Base-by-base conservation (phyloP, 371 early-diverging fungal genomes). In the Mucor ambiguus region DNA sequence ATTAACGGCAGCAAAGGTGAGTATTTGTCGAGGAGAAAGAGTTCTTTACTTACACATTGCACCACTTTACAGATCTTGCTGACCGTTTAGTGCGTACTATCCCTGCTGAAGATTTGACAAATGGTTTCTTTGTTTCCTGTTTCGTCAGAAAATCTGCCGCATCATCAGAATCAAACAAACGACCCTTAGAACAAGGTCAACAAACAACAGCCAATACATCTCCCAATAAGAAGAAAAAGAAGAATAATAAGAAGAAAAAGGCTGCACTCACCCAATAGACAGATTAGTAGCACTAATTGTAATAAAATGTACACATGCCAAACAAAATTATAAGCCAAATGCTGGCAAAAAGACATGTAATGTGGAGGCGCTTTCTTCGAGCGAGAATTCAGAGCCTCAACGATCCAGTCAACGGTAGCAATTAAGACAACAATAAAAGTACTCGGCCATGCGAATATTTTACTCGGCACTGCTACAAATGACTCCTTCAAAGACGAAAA, bases 51-150 rank as follows among this genome's bases (percentile, higher is more conserved):
- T 46, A 26, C 26, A 58, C n/a, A 4, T 41, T 18, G 4, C n/a
- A 37, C 33, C 54, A 2, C 24, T 33, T 11, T 41, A 6, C 61
- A 73, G 87, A 74, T 35, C 73, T 81, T 33, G 89, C 92, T 0
- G 82, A 89, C 14, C 73, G 80, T 32, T 64, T 93, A 11, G 84
- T 94, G 20, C 87, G 94, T 9, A 84, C 92, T 3, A 72, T 83
- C 60, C 93, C 95, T 3, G 72, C 80, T 0, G 82, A 89, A 46
- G 90, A 91, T 70, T 75, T 83, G 54, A 93, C 90, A 52, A 93
- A 93, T 64, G 95, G 95, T 0, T 94, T 94, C 69, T 94, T 94
- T 84, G 94, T 94, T 7, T 91, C 94, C 0, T 88, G 89, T 59
- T 94, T 94, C 79, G 81, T 88, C 41, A 82, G 89, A 24, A 82